Evolutionary conservation across 2,329 filamentous ascomycete species (phyloP).

Genomic region (Neofusicoccum sp.): DNA sequence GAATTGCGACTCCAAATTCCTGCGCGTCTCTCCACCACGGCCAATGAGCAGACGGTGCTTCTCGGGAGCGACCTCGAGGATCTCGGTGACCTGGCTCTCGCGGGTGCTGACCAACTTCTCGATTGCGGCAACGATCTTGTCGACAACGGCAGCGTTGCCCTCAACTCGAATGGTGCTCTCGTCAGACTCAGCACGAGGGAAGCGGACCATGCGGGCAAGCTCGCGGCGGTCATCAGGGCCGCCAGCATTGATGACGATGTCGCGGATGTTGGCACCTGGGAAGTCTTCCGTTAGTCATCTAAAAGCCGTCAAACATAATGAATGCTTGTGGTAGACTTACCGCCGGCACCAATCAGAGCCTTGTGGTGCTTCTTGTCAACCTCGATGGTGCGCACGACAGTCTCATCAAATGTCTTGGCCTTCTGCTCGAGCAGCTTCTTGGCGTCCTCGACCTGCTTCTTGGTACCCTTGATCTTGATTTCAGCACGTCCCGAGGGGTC

Average conservation of each 20-base stretch:
- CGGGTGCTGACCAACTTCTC: conserved; percentile 79
- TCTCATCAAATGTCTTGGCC: conserved; percentile 84
- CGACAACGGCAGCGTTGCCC: conserved; percentile 79
- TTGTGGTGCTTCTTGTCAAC: conserved; percentile 95
- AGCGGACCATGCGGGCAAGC: conserved; percentile 87
- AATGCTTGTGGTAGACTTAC: conserved; percentile 58
- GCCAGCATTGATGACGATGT: conserved; percentile 84
- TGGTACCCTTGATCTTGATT: conserved; percentile 90
- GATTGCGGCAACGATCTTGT: conserved; percentile 84
- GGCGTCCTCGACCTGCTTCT: conserved; percentile 85
- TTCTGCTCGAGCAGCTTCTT: conserved; percentile 90
- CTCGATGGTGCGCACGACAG: conserved; percentile 79
- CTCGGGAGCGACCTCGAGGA: conserved; percentile 79
- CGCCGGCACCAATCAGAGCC: conserved; percentile 83
- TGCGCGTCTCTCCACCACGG: conserved; percentile 84
- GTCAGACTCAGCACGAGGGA: conserved; percentile 84
- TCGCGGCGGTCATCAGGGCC: conserved; percentile 84
- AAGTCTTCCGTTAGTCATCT: conserved; percentile 33
- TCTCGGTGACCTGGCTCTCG: conserved; percentile 78
- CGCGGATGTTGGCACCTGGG: conserved; percentile 79
- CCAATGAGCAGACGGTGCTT: conserved; percentile 93
- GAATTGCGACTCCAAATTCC: conserved; percentile 83
- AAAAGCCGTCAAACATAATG: conserved; percentile 41
- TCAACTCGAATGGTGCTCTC: conserved; percentile 86
- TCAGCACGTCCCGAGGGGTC: conserved; percentile 72